A percentile compares a stretch with the other conserved stretches of the same genome.
Conservation (phyloP, 345 rosid species). For the Euphorbia peplus region DNA sequence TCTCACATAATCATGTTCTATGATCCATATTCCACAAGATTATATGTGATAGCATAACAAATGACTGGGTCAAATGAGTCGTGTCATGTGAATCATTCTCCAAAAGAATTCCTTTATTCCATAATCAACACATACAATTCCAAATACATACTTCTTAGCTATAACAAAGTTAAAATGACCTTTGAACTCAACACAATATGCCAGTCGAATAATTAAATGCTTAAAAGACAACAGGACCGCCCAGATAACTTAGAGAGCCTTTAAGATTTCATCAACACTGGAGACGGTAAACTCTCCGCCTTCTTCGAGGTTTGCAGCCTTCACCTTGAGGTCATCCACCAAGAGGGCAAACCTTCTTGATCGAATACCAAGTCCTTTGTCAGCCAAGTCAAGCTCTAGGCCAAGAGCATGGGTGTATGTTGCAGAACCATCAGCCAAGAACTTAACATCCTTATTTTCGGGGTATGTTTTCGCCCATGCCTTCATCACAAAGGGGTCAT, state of each 20-base stretch:
- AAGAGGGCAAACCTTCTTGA: constrained; percentile 83
- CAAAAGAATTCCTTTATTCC: background rate
- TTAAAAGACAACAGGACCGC: background rate
- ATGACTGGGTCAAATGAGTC: no score
- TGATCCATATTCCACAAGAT: no score
- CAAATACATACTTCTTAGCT: background rate
- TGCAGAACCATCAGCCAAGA: constrained; percentile 87
- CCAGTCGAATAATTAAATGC: background rate
- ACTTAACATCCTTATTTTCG: constrained; percentile 86
- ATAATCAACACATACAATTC: background rate
- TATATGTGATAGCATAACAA: no score
- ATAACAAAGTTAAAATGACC: background rate
- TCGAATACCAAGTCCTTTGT: constrained; percentile 87
- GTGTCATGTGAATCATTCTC: no score
- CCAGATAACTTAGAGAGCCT: constrained; percentile 46
- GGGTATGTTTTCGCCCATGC: constrained; percentile 96
- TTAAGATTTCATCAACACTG: constrained; percentile 78
- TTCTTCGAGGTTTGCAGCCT: constrained; percentile 81
- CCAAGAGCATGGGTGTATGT: constrained; percentile 82
- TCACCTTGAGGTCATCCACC: constrained; percentile 85
- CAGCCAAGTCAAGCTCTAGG: constrained; percentile 82
- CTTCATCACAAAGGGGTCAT: constrained; percentile 95
- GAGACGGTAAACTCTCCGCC: constrained; percentile 92
- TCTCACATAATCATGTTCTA: no score
- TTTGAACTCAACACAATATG: background rate